These are phyloP conservation scores for Picochlorum sp. DNA, from an alignment of 139 green algal species.

Conservation along the genomic window DNA sequence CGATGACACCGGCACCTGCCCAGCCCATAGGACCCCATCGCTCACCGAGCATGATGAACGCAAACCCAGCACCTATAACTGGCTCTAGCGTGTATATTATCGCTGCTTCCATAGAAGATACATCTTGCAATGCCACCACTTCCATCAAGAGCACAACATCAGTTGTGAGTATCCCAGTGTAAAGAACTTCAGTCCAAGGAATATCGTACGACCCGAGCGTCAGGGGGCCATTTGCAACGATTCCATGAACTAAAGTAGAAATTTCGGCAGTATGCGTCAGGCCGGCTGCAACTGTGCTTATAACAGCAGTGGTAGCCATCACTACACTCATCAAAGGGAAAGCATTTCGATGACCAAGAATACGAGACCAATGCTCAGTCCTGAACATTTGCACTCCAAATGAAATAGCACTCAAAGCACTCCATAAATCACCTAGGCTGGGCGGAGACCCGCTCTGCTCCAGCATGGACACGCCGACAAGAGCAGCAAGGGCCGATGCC, in stretches of 20 bases:
- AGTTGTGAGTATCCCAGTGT: constrained; percentile 51
- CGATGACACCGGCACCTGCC: constrained; percentile 47
- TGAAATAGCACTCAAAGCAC: constrained; percentile 47
- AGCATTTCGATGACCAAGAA: constrained; percentile 9
- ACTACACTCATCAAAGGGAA: constrained; percentile 38
- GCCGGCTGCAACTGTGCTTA: constrained; percentile 2
- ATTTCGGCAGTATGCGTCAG: constrained; percentile 4
- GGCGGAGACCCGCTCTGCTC: constrained; percentile 32
- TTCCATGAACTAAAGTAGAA: background rate
- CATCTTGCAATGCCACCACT: constrained; percentile 51
- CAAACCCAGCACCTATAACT: constrained; percentile 37
- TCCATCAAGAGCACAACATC: constrained; percentile 56
- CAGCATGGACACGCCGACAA: constrained; percentile 56
- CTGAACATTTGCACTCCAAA: constrained; percentile 64
- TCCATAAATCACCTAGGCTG: constrained; percentile 50
- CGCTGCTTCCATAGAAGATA: constrained; percentile 43
- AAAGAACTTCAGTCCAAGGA: constrained; percentile 34
- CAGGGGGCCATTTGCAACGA: background rate
- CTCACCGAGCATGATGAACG: constrained; percentile 50
- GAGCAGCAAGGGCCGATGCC: constrained; percentile 33
- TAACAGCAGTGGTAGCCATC: constrained; percentile 23
- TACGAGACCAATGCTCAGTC: constrained; percentile 31
- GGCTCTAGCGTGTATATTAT: constrained; percentile 65
- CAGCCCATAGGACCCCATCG: constrained; percentile 45
- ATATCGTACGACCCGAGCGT: background rate